Evolutionary conservation across 495 filamentous ascomycete species (phyloP).

Genomic region (Penicillium macrosclerotiorum): DNA sequence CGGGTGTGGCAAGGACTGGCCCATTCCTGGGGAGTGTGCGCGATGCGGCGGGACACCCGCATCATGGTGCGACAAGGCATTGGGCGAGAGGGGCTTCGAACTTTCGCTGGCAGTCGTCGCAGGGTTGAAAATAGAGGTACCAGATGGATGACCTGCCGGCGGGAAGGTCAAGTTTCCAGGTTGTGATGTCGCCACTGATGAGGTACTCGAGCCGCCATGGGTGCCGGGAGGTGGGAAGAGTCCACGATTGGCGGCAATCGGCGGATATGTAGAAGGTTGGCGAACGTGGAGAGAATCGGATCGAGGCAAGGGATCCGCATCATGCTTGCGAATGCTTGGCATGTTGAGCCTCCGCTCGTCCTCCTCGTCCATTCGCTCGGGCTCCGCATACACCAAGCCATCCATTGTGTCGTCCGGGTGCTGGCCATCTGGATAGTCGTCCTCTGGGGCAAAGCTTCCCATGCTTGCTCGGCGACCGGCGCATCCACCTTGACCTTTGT

Average conservation of each 20-base stretch:
- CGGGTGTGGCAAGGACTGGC: conserved; percentile 57
- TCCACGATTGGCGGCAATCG: conserved; percentile 51
- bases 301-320: conserved; percentile 43
- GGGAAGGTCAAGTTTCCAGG: conserved; percentile 43
- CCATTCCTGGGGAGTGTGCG: conserved; percentile 68
- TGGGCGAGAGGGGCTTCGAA: conserved; percentile 81
- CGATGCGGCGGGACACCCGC: conserved; percentile 50
- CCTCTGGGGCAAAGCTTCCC: conserved; percentile 79
- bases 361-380: conserved; percentile 65
- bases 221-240: conserved; percentile 59
- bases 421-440: conserved; percentile 60
- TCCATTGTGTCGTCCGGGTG: conserved; percentile 70
- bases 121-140: conserved; percentile 64
- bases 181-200: conserved; percentile 55
- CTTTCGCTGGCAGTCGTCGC: conserved; percentile 78
- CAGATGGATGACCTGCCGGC: conserved; percentile 41
- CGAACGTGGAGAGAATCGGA: conserved; percentile 57
- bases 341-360: conserved; percentile 58
- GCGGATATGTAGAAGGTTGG: conserved; percentile 75
- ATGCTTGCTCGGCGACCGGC: conserved; percentile 86
- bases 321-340: conserved; percentile 72
- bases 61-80: conserved; percentile 59
- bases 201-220: conserved; percentile 48
- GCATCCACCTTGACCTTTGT: conserved; percentile 93
- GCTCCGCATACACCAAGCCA: conserved; percentile 65